phyloP scores from a whole-genome alignment of 306 rosid species.

The Quercus aquifolioides region DNA sequence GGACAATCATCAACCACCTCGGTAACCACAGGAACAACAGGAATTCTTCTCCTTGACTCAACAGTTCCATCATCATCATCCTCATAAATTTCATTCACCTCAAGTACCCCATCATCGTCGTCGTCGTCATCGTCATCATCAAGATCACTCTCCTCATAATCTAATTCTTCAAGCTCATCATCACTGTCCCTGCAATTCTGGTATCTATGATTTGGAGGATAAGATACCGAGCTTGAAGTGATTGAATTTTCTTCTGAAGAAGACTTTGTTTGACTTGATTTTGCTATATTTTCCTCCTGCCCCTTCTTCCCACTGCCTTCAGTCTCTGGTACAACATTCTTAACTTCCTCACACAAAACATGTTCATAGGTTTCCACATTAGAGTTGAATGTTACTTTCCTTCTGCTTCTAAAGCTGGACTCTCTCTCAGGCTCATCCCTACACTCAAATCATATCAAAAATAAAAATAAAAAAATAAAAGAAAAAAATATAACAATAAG shows the following conservation, averaged over 20 bases:
- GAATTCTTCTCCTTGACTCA: slow-evolving; percentile 23
- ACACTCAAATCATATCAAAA: slow-evolving; percentile 17
- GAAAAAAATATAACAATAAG: not conserved
- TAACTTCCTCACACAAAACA: slow-evolving; percentile 35
- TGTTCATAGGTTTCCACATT: slow-evolving; percentile 71
- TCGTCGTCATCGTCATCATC: slow-evolving; percentile 42
- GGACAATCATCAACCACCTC: slow-evolving; percentile 51
- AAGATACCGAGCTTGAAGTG: slow-evolving; percentile 47
- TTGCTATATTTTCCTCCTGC: slow-evolving; percentile 27
- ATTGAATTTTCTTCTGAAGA: slow-evolving; percentile 56
- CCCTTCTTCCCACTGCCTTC: slow-evolving; percentile 28
- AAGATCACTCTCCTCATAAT: slow-evolving; percentile 47
- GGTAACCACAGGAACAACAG: slow-evolving; percentile 21
- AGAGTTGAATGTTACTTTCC: slow-evolving; percentile 82
- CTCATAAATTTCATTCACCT: slow-evolving; percentile 14
- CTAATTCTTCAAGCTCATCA: slow-evolving; percentile 54
- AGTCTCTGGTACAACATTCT: slow-evolving; percentile 18
- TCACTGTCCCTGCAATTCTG: slow-evolving; percentile 75
- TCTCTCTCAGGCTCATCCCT: slow-evolving; percentile 58
- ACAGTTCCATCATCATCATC: slow-evolving; percentile 35
- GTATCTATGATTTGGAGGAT: slow-evolving; percentile 66
- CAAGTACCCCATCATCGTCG: slow-evolving; percentile 38
- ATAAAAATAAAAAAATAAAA: not conserved
- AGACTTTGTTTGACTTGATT: slow-evolving; percentile 41
- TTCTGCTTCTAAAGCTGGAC: slow-evolving; percentile 40